These are phyloP conservation scores for Mucor lusitanicus DNA, from an alignment of 371 early-diverging fungal species.

Conservation along the genomic window DNA sequence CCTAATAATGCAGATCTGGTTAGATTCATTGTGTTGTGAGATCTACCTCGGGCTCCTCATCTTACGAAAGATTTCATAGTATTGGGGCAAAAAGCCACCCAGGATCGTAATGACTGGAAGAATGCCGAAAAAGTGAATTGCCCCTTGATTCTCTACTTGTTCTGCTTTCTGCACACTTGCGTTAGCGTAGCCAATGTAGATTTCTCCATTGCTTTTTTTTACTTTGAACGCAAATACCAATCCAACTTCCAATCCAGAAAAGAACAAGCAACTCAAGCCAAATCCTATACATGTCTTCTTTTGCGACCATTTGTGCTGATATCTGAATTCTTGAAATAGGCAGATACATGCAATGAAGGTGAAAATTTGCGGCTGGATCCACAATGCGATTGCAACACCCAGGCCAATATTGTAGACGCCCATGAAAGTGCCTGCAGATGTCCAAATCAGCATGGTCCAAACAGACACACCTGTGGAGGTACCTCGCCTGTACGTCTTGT, in stretches of 20 bases:
- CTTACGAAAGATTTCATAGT: constrained; percentile 44
- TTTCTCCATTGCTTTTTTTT: neutral
- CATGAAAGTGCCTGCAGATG: constrained; percentile 38
- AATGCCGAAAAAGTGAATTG: constrained; percentile 43
- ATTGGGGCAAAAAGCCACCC: constrained; percentile 55
- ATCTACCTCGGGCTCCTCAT: neutral
- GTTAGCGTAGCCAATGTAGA: neutral
- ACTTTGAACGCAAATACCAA: constrained; percentile 30
- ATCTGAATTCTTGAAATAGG: constrained; percentile 50
- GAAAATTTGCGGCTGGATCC: constrained; percentile 60
- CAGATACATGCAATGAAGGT: constrained; percentile 40
- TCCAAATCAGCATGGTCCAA: constrained; percentile 53
- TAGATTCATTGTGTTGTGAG: neutral
- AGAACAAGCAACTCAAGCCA: constrained; percentile 5
- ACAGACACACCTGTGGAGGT: constrained; percentile 52
- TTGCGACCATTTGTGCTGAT: constrained; percentile 30
- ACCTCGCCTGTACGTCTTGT: constrained; percentile 35
- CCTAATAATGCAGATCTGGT: constrained; percentile 5
- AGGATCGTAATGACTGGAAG: constrained; percentile 44
- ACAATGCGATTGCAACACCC: constrained; percentile 50
- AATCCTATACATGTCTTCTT: constrained; percentile 1
- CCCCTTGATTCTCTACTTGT: constrained; percentile 21
- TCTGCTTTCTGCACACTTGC: constrained; percentile 16
- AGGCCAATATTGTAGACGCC: constrained; percentile 52
- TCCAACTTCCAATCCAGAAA: constrained; percentile 27